Percentiles rank a stretch among this genome's conserved stretches.
Conservation (phyloP, 2,329 filamentous ascomycete species). For the Colletotrichum salicis region DNA sequence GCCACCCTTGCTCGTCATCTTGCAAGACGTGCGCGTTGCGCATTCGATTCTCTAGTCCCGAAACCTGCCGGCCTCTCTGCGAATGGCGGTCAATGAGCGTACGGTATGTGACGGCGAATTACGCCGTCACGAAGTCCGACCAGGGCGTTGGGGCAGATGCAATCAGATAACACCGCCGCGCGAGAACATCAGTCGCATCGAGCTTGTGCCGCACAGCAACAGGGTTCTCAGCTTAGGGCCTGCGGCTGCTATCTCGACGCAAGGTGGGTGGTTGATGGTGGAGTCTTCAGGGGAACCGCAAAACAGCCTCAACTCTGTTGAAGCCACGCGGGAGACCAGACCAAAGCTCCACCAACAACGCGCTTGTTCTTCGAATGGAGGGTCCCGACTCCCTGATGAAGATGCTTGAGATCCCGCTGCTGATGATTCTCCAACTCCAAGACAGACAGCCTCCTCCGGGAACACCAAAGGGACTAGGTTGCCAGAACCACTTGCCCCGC, state of each 20-base stretch:
- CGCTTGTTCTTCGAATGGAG: constrained; percentile 33
- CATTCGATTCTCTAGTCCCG: neutral
- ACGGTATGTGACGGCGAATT: neutral
- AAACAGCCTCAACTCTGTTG: constrained; percentile 32
- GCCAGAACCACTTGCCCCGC: constrained; percentile 34
- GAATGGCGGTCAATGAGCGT: constrained; percentile 29
- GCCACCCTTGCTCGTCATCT: constrained; percentile 26
- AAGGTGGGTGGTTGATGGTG: constrained; percentile 21
- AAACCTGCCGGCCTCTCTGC: constrained; percentile 16
- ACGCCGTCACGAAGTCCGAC: constrained; percentile 3
- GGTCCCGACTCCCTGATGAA: constrained; percentile 22
- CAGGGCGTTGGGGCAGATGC: constrained; percentile 6
- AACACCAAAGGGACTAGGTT: constrained; percentile 29
- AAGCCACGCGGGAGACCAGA: constrained; percentile 32
- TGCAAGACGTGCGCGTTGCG: neutral
- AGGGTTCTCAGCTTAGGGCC: constrained; percentile 8
- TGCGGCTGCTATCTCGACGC: constrained; percentile 9
- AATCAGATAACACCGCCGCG: constrained; percentile 13
- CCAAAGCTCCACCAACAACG: constrained; percentile 24
- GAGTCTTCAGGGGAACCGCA: constrained; percentile 32
- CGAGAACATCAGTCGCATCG: neutral
- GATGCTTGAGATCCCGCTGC: constrained; percentile 30
- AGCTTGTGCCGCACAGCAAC: neutral
- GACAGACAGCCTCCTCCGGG: constrained; percentile 22
- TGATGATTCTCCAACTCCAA: constrained; percentile 34